A percentile compares a stretch with the other conserved stretches of the same genome.
These are phyloP conservation scores for Parasarocladium wereldwijsianum DNA, from an alignment of 2,329 filamentous ascomycete genomes.

Conservation along the genomic window DNA sequence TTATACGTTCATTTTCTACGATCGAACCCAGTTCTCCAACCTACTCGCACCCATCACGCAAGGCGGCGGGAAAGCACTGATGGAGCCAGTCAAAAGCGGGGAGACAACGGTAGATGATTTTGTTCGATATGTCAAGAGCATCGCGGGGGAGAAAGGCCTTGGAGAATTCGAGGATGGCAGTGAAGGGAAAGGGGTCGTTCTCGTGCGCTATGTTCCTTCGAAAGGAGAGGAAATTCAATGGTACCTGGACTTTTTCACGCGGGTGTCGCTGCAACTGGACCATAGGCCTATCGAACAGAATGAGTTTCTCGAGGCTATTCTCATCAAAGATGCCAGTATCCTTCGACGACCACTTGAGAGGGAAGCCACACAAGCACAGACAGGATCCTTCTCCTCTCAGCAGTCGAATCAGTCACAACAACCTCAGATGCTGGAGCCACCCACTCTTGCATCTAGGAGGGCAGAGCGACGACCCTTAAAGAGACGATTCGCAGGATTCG, in stretches of 20 bases:
- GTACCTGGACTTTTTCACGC: conserved; percentile 53
- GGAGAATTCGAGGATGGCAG: conserved; percentile 49
- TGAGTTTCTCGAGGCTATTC: conserved; percentile 81
- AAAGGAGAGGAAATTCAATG: conserved; percentile 43
- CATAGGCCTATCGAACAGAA: conserved; percentile 78
- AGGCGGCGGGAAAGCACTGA: conserved; percentile 69
- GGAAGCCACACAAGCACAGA: conserved; percentile 14
- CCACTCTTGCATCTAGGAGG: conserved; percentile 14
- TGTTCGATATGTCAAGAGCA: conserved; percentile 58
- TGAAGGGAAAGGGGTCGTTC: conserved; percentile 56
- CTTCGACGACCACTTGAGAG: conserved; percentile 55
- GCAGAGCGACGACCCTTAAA: conserved; percentile 24
- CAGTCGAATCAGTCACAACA: conserved; percentile 1
- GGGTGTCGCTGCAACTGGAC: conserved; percentile 57
- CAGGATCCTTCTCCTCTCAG: background rate
- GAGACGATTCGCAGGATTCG: conserved; percentile 59
- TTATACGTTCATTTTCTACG: conserved; percentile 80
- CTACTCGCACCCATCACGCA: conserved; percentile 61
- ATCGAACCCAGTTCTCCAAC: conserved; percentile 58
- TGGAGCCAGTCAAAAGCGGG: conserved; percentile 44
- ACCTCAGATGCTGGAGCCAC: conserved; percentile 7
- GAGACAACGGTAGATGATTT: conserved; percentile 62
- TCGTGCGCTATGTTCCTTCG: conserved; percentile 56
- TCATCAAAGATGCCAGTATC: conserved; percentile 61
- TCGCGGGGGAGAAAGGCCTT: conserved; percentile 59